These are phyloP conservation scores for Hygrocybe coccinea DNA, from an alignment of 768 basidiomycete genomes.

Conservation along the genomic window DNA sequence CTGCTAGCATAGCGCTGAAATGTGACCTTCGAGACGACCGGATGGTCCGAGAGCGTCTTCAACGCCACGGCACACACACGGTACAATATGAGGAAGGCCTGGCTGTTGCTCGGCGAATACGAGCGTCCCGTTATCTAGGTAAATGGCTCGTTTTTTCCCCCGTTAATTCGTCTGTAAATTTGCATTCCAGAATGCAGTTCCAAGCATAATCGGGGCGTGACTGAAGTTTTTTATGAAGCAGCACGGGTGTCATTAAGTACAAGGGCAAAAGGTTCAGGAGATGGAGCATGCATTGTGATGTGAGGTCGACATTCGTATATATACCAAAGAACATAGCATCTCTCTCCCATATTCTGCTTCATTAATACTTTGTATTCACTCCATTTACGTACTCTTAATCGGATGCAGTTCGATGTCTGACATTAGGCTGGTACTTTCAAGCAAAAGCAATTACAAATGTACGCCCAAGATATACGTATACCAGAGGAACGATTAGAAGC, in stretches of 20 bases:
- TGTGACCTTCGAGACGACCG: constrained; percentile 91
- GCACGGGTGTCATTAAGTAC: constrained; percentile 79
- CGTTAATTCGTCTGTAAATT: not conserved
- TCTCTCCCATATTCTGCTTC: not conserved
- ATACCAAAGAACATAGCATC: not conserved
- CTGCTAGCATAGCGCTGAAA: constrained; percentile 64
- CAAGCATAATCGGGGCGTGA: constrained; percentile 92
- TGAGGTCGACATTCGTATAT: constrained; percentile 20
- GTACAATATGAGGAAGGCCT: constrained; percentile 93
- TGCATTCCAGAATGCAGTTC: constrained; percentile 80
- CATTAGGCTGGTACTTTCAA: not conserved
- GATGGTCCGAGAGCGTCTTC: constrained; percentile 63
- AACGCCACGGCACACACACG: constrained; percentile 61
- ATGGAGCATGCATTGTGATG: constrained; percentile 55
- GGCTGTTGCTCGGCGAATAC: constrained; percentile 82
- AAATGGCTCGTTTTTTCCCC: constrained; percentile 20
- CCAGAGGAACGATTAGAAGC: constrained; percentile 4
- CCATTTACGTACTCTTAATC: too few species aligned
- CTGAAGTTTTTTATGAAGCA: constrained; percentile 89
- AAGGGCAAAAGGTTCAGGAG: constrained; percentile 58
- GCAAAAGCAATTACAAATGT: not conserved
- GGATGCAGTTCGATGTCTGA: too few species aligned
- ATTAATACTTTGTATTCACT: not conserved
- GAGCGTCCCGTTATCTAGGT: constrained; percentile 91
- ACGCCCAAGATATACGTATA: too few species aligned